phyloP scores from a whole-genome alignment of 2,329 filamentous ascomycete genomes.

The Ophiocordyceps australis region DNA sequence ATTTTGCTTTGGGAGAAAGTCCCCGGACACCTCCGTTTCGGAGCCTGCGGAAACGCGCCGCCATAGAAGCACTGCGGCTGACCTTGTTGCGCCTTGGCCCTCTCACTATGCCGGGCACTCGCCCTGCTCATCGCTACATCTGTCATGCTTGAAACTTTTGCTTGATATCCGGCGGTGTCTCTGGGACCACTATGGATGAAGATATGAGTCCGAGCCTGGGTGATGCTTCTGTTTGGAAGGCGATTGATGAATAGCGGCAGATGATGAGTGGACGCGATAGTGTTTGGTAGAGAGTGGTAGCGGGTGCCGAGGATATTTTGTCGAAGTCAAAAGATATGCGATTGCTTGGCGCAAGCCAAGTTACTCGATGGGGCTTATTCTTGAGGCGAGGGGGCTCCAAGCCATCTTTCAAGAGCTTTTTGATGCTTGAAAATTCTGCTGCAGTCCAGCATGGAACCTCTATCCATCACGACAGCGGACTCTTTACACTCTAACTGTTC shows the following conservation, averaged over 20 bases:
- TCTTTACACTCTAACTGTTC: conserved; percentile 19
- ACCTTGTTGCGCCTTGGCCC: conserved; percentile 47
- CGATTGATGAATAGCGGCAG: conserved; percentile 8
- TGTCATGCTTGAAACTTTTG: too few species aligned
- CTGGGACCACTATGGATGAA: conserved; percentile 58
- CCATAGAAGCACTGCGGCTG: conserved; percentile 98
- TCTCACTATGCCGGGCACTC: conserved; percentile 19
- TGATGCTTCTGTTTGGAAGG: conserved; percentile 5
- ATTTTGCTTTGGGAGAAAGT: conserved; percentile 98
- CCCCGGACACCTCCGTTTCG: conserved; percentile 64
- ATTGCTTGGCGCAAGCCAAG: conserved; percentile 53
- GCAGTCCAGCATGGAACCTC: too few species aligned
- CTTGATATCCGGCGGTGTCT: too few species aligned
- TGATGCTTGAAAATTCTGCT: too few species aligned
- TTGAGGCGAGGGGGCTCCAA: conserved; percentile 77
- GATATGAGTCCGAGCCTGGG: conserved; percentile 60
- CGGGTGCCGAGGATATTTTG: conserved; percentile 51
- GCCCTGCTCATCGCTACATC: conserved; percentile 28
- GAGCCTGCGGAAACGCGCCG: conserved; percentile 88
- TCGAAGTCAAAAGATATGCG: conserved; percentile 98
- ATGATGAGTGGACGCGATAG: conserved; percentile 28
- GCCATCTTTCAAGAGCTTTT: conserved; percentile 4
- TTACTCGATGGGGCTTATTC: conserved; percentile 99
- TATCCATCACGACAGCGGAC: conserved; percentile 5
- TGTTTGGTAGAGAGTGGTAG: conserved; percentile 20